Evolutionary conservation across 1,139 yeast species (phyloP).

Genomic region (Kodamaea fungicola): DNA sequence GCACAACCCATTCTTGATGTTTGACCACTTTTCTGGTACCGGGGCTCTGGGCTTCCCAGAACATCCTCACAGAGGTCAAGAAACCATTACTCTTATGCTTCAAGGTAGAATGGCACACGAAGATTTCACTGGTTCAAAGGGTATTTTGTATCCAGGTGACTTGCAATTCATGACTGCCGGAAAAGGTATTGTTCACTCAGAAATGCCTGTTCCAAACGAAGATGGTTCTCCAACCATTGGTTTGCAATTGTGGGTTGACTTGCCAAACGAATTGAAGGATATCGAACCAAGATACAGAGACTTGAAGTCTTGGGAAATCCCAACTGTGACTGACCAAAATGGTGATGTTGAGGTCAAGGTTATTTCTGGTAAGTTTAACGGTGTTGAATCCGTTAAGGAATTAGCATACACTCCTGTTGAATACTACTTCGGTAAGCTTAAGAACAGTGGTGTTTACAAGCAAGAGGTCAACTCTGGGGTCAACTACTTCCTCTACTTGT

Average conservation of each 20-base stretch:
- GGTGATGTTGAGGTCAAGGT: slow-evolving; percentile 69
- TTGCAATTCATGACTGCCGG: slow-evolving; percentile 96
- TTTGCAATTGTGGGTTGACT: slow-evolving; percentile 88
- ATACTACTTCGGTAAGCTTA: slow-evolving; percentile 63
- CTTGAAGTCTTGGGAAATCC: slow-evolving; percentile 67
- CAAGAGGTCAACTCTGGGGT: slow-evolving; percentile 62
- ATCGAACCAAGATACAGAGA: slow-evolving; percentile 79
- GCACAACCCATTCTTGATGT: slow-evolving; percentile 68
- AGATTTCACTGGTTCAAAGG: slow-evolving; percentile 82
- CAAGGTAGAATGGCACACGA: slow-evolving; percentile 84
- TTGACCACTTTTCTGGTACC: slow-evolving; percentile 63
- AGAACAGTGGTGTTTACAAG: slow-evolving; percentile 64
- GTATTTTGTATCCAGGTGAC: slow-evolving; percentile 79
- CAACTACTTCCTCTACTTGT: slow-evolving; percentile 70
- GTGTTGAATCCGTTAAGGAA: slow-evolving; percentile 71
- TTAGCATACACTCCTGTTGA: slow-evolving; percentile 83
- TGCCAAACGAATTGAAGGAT: slow-evolving; percentile 67
- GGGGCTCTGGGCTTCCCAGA: slow-evolving; percentile 70
- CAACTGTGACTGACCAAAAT: slow-evolving; percentile 58
- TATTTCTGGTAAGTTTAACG: slow-evolving; percentile 75
- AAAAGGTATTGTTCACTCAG: slow-evolving; percentile 80
- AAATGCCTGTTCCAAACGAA: slow-evolving; percentile 69
- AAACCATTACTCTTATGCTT: slow-evolving; percentile 73
- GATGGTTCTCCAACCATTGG: slow-evolving; percentile 63
- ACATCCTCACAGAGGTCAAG: slow-evolving; percentile 91